These are phyloP conservation scores for Pugionium cornutum DNA, from an alignment of 345 rosid genomes.

Conservation along the genomic window DNA sequence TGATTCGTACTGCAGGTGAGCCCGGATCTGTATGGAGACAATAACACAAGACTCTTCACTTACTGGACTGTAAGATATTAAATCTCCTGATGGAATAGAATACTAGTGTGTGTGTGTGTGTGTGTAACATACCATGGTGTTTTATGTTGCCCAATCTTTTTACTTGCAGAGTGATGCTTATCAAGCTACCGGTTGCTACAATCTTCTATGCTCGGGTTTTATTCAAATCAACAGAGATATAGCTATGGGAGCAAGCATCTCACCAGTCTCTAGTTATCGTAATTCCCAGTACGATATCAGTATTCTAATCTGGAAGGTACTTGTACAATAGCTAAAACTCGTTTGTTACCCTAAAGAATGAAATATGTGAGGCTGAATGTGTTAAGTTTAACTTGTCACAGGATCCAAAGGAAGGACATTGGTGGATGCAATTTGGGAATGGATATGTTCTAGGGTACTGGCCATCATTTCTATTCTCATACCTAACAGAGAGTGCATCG, in stretches of 20 bases:
- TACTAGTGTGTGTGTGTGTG: not conserved
- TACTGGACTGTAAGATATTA: slow-evolving; percentile 90
- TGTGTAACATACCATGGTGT: not conserved
- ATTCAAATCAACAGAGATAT: slow-evolving; percentile 88
- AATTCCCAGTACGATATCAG: slow-evolving; percentile 90
- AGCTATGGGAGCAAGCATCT: slow-evolving; percentile 99
- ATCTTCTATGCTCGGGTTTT: slow-evolving; percentile 95
- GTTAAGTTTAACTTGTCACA: slow-evolving; percentile 27
- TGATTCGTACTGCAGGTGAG: slow-evolving; percentile 63
- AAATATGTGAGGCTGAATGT: slow-evolving; percentile 1
- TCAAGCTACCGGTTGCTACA: slow-evolving; percentile 99
- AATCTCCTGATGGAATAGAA: slow-evolving; percentile 1
- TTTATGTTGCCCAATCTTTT: slow-evolving; percentile 16
- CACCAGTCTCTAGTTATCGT: slow-evolving; percentile 84
- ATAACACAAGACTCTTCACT: slow-evolving; percentile 97
- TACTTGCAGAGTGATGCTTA: slow-evolving; percentile 88
- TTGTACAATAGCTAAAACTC: not conserved
- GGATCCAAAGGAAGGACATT: slow-evolving; percentile 98
- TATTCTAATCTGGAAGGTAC: slow-evolving; percentile 97
- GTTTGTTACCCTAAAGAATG: not conserved
- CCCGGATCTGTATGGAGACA: slow-evolving; percentile 98
- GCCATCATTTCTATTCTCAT: slow-evolving; percentile 95
- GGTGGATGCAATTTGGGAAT: slow-evolving; percentile 99
- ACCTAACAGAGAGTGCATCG: slow-evolving; percentile 89
- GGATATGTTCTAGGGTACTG: slow-evolving; percentile 85